Evolutionary conservation across 495 filamentous ascomycete genomes (phyloP).

Genomic region (Neurospora sp.): DNA sequence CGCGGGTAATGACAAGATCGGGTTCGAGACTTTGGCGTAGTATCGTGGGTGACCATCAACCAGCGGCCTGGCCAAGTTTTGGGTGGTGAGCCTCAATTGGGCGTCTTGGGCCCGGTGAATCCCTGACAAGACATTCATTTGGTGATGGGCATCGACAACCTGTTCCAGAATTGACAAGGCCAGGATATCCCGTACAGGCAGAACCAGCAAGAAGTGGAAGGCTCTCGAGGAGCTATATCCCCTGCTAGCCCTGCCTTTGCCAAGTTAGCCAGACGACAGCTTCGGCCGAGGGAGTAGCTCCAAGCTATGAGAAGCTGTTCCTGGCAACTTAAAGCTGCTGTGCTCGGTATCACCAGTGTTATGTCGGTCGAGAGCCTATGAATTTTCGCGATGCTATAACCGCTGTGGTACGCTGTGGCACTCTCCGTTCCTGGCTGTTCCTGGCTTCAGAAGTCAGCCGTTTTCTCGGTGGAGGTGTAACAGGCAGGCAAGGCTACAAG

Average conservation of each 20-base stretch:
- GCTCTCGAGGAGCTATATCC: neutral
- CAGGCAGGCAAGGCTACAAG: neutral
- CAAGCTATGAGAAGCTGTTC: neutral
- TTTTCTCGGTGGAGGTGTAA: neutral
- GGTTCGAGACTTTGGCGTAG: neutral
- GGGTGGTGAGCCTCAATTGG: neutral
- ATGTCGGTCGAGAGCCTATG: neutral
- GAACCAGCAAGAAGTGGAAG: neutral
- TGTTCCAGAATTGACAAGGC: neutral
- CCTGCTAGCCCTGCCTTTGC: neutral
- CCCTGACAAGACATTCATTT: neutral
- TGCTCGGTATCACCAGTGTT: neutral
- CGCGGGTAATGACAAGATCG: neutral
- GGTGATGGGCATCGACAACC: neutral
- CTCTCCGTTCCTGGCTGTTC: neutral
- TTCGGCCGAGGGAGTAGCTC: neutral
- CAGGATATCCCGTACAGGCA: neutral
- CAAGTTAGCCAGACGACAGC: neutral
- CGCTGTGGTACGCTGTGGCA: neutral
- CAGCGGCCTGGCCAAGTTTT: neutral
- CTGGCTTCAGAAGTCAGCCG: neutral
- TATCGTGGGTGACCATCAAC: neutral
- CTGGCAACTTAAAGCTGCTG: neutral
- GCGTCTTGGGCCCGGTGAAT: neutral
- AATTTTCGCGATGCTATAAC: neutral